phyloP scores from a whole-genome alignment of 768 basidiomycete species.

The Ramaria rubella region DNA sequence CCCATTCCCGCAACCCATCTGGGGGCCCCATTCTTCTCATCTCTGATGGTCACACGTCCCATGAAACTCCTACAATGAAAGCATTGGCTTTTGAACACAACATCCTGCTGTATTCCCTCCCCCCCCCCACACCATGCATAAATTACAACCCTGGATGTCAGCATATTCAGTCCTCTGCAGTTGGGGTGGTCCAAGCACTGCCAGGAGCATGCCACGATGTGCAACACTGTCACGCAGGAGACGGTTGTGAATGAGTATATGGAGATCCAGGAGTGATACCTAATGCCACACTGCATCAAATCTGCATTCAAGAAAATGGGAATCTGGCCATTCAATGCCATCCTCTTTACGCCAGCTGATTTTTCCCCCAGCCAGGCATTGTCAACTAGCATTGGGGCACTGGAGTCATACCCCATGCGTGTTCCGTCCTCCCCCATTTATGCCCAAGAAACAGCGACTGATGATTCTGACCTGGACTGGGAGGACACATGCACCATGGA shows the following conservation, averaged over 20 bases:
- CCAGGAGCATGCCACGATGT: background rate
- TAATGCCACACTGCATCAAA: background rate
- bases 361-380: no score
- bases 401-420: no score
- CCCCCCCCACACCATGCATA: background rate
- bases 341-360: no score
- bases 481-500: no score
- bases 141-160: background rate
- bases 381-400: no score
- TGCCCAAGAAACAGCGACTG: no score
- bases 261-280: background rate
- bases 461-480: no score
- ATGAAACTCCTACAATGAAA: background rate
- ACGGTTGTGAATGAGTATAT: background rate
- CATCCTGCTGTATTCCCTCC: background rate
- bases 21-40: constrained; percentile 10
- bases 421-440: no score
- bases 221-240: background rate
- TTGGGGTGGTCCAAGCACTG: background rate
- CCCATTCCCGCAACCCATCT: constrained; percentile 1
- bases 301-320: background rate
- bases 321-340: background rate
- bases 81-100: background rate
- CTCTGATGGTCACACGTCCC: constrained; percentile 15
- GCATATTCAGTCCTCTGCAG: background rate